phyloP scores from a whole-genome alignment of 176 grass and related monocot genomes.

The Phyllostachys edulis region DNA sequence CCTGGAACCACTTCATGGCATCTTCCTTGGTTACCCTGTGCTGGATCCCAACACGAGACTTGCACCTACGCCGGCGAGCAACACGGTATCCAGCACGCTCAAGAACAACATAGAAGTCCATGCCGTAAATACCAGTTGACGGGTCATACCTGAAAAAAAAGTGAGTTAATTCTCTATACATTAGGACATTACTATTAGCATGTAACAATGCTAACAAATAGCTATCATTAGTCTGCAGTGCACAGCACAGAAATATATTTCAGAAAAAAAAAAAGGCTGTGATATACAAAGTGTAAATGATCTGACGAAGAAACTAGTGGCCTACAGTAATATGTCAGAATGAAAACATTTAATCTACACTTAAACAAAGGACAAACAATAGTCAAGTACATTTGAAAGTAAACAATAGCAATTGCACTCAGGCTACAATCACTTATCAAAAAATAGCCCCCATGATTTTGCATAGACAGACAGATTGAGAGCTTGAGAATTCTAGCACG shows the following conservation, averaged over 20 bases:
- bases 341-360: background rate
- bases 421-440: background rate
- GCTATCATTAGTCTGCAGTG: background rate
- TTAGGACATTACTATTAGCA: background rate
- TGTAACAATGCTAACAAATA: background rate
- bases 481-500: background rate
- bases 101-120: slow-evolving; percentile 66
- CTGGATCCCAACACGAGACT: slow-evolving; percentile 56
- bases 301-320: background rate
- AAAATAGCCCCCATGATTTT: background rate
- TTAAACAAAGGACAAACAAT: background rate
- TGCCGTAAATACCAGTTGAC: slow-evolving; percentile 66
- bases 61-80: slow-evolving; percentile 56
- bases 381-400: background rate
- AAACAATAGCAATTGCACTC: background rate
- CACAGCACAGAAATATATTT: background rate
- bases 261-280: background rate
- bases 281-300: background rate
- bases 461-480: background rate
- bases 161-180: background rate
- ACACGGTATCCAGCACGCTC: slow-evolving; percentile 62
- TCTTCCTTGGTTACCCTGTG: slow-evolving; percentile 69
- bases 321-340: background rate
- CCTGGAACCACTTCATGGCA: slow-evolving; percentile 76
- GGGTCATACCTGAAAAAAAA: slow-evolving; percentile 45